A percentile compares a stretch with the other conserved stretches of the same genome.
phyloP scores from a whole-genome alignment of 495 filamentous ascomycete species.

The Apodospora peruviana region DNA sequence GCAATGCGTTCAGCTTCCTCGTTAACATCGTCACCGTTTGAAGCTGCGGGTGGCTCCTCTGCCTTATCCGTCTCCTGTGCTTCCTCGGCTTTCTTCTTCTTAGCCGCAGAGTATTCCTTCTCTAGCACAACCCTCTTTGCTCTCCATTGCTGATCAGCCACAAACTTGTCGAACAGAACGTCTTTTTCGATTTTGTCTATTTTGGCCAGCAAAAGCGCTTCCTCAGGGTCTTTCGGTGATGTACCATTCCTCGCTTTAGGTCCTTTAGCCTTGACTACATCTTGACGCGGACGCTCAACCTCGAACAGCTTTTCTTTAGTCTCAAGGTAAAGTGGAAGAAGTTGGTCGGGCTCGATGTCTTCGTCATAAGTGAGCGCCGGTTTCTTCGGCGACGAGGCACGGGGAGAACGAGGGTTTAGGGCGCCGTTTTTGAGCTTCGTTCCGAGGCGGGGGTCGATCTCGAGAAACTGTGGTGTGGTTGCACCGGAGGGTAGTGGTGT shows the following conservation, averaged over 20 bases:
- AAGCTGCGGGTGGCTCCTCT: slow-evolving; percentile 11
- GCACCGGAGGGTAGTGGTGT: slow-evolving; percentile 42
- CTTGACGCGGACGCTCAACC: slow-evolving; percentile 57
- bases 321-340: slow-evolving; percentile 70
- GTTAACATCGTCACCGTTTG: slow-evolving; percentile 41
- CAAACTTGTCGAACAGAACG: slow-evolving; percentile 72
- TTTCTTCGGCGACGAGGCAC: slow-evolving; percentile 25
- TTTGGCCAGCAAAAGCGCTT: slow-evolving; percentile 61
- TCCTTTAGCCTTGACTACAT: slow-evolving; percentile 40
- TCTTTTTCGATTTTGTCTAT: slow-evolving; percentile 75
- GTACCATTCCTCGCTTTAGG: slow-evolving; percentile 18
- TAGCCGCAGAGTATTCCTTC: slow-evolving; percentile 43
- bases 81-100: slow-evolving; percentile 30
- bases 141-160: slow-evolving; percentile 72
- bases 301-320: slow-evolving; percentile 65
- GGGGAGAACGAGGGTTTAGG: slow-evolving; percentile 13
- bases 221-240: slow-evolving; percentile 38
- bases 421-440: slow-evolving; percentile 28
- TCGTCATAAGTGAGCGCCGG: slow-evolving; percentile 42
- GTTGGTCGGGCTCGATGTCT: slow-evolving; percentile 63
- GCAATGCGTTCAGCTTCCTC: slow-evolving; percentile 47
- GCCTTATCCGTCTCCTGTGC: slow-evolving; percentile 26
- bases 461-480: slow-evolving; percentile 39
- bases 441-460: slow-evolving; percentile 22
- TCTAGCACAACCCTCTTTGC: slow-evolving; percentile 60